phyloP scores from a whole-genome alignment of 495 filamentous ascomycete species.

The Podospora didyma region DNA sequence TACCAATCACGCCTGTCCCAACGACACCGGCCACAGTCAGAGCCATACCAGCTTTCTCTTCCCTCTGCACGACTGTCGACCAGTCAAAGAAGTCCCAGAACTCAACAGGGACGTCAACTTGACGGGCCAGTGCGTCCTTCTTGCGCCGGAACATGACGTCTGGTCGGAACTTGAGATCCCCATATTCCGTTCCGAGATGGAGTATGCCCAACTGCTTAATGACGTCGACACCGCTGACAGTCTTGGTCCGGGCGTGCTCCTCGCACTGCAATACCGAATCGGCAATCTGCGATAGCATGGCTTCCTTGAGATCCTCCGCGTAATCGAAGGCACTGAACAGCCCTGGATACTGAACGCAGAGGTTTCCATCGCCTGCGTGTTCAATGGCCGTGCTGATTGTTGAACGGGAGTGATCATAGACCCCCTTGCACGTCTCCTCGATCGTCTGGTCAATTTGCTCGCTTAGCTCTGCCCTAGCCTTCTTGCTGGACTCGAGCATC shows the following conservation, averaged over 20 bases:
- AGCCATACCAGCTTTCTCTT: slow-evolving; percentile 93
- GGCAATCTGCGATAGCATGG: slow-evolving; percentile 85
- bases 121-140: slow-evolving; percentile 71
- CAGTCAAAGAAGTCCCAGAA: slow-evolving; percentile 92
- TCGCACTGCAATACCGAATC: slow-evolving; percentile 74
- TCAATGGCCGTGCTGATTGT: slow-evolving; percentile 67
- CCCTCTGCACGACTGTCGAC: slow-evolving; percentile 72
- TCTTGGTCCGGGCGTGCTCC: slow-evolving; percentile 73
- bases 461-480: slow-evolving; percentile 74
- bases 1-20: slow-evolving; percentile 73
- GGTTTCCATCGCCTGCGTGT: slow-evolving; percentile 67
- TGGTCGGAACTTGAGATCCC: slow-evolving; percentile 76
- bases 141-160: slow-evolving; percentile 89
- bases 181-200: slow-evolving; percentile 83
- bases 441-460: slow-evolving; percentile 78
- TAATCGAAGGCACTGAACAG: slow-evolving; percentile 83
- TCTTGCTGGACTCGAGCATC: slow-evolving; percentile 75
- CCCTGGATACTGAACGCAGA: slow-evolving; percentile 82
- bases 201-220: slow-evolving; percentile 85
- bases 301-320: slow-evolving; percentile 85
- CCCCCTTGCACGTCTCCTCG: slow-evolving; percentile 76
- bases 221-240: slow-evolving; percentile 74
- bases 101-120: slow-evolving; percentile 84
- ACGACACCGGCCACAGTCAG: slow-evolving; percentile 87
- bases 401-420: slow-evolving; percentile 76